Base-by-base conservation (phyloP, 1,139 yeast species). In the Pichia sp. region DNA sequence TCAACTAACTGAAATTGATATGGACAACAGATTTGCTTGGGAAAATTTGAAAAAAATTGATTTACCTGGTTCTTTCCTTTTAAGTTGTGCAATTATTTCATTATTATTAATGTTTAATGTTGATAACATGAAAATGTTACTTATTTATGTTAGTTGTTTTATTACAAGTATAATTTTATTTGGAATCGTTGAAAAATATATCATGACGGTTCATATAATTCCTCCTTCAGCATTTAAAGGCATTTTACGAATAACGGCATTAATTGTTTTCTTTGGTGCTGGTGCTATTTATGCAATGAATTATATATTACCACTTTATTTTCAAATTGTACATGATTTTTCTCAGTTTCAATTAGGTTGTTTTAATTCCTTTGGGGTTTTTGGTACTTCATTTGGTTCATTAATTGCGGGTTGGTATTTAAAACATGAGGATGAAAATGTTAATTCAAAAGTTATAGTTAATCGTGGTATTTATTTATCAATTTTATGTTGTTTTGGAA, bases 291-390 rank as follows among this genome's bases (percentile, higher is more conserved):
- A 55, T 37, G 59, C 60, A 16, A 48, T 53, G 31, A 58, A 53
- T 30, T 59, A 57, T 46, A 51, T 64, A 1, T 51, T 73, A 30
- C 68, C 84, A 12, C 66, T 60, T 11, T 61, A 61, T 44, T 50
- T 60, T 16, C 65, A 61, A 42, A 87, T 54, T 78, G 90, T 65
- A 75, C 82, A 59, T 69, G 78, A 59, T 80, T 89, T 64, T 69
- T 87, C 54, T 12, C 57, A 62, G 20, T 55, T 76, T 68, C 53
- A 71, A 68, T 29, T 68, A 78, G 49, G 84, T 75, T 1, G 60
- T 55, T 49, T 64, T 63, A 35, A 69, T 65, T 45, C 61, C 60
- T 36, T 71, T 82, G 46, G 76, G 76, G 50, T 67, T 67, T 34
- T 69, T 16, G 59, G 73, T 1, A 69, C 74, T 4, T 75, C 87